Evolutionary conservation across 495 filamentous ascomycete genomes (phyloP), one percentile per base, ranked within the genome.

Genomic region (Daldinia vernicosa): DNA sequence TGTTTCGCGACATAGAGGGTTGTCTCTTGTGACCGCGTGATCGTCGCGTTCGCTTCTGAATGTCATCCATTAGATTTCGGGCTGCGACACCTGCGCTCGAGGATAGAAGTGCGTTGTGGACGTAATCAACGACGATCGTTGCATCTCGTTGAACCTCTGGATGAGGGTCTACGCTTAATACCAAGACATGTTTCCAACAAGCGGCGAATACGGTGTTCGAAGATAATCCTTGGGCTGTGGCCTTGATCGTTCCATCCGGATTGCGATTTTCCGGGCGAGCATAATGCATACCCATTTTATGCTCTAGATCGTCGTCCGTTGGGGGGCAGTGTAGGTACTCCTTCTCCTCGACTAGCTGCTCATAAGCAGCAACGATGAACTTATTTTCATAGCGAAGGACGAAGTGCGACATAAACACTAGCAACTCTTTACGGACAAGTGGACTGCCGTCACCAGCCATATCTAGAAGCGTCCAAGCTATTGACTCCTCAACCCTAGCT

Each of bases 321-420:
- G 83, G 83, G 12, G 84, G 82, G 63, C 74, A 81, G 5, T 83
- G 75, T 15, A 90, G 75, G 60, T 89, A 88, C 57, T 91, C 90
- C 71, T 88, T 90, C 78, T 98, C 95, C 72, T 97, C 93, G 40
- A 90, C 79, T 64, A 98, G 82, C 71, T 97, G 93, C 73, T 98
- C 95, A 74, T 91, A 98, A 6, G 96, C 95, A 9, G 92, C 90
- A 22, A 98, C 94, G 53, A 96, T 71, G 72, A 99, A 96, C 71
- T 95, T 95, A 76, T 89, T 92, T 82, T 97, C 91, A 74, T 98
- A 97, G 33, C 95, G 89, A 65, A 91, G 87, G 35, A 97, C 91
- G 67, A 98, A 97, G 9, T 90, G 89, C 0, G 95, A 97, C 72
- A 97, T 92, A 83, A 97, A 98, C 39, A 98, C 91, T 3, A 97